phyloP scores from a whole-genome alignment of 805 yeast genomes.

The Starmerella bombicola region DNA sequence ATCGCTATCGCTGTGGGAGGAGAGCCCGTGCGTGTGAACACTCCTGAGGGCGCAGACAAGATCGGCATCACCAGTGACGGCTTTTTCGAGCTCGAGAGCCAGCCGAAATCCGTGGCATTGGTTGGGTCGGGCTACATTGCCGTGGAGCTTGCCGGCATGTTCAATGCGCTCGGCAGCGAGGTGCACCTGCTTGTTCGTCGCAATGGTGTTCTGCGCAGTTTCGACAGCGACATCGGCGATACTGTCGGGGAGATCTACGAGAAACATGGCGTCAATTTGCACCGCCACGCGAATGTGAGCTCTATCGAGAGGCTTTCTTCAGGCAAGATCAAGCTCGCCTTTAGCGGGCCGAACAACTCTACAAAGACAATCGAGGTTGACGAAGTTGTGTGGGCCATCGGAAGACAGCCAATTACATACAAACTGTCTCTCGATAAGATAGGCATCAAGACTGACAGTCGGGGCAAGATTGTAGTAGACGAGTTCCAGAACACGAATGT shows the following conservation, averaged over 20 bases:
- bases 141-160: slow-evolving; percentile 88
- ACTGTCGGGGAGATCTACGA: slow-evolving; percentile 71
- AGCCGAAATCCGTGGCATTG: slow-evolving; percentile 84
- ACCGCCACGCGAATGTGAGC: slow-evolving; percentile 47
- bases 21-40: slow-evolving; percentile 53
- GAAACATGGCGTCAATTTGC: slow-evolving; percentile 68
- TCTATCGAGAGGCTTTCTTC: slow-evolving; percentile 32
- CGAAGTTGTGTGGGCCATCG: slow-evolving; percentile 82
- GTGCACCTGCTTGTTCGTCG: slow-evolving; percentile 84
- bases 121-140: slow-evolving; percentile 99
- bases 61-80: slow-evolving; percentile 82
- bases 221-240: slow-evolving; percentile 68
- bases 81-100: slow-evolving; percentile 64
- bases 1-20: slow-evolving; percentile 93
- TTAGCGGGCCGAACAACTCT: slow-evolving; percentile 1
- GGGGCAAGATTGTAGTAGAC: slow-evolving; percentile 61
- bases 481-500: slow-evolving; percentile 77
- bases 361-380: slow-evolving; percentile 47
- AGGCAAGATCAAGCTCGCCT: slow-evolving; percentile 28
- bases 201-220: slow-evolving; percentile 75
- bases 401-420: slow-evolving; percentile 66
- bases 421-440: slow-evolving; percentile 59
- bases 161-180: slow-evolving; percentile 75
- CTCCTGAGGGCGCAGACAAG: slow-evolving; percentile 61
- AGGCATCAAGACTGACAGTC: slow-evolving; percentile 50